phyloP scores from a whole-genome alignment of 73 alveolate genomes.

The Paramecium bursaria region DNA sequence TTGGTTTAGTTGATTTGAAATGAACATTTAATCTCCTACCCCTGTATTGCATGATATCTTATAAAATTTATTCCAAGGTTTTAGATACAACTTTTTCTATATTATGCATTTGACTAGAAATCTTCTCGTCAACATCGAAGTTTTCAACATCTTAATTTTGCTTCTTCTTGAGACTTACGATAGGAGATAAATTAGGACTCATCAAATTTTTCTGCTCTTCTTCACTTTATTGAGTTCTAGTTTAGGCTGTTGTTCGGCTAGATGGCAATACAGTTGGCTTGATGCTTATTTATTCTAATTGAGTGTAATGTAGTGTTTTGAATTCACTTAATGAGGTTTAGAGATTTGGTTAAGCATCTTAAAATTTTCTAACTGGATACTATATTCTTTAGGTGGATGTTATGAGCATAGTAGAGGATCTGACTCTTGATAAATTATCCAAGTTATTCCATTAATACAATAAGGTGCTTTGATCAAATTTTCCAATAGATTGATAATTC shows the following conservation, averaged over 20 bases:
- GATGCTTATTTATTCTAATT: neutral
- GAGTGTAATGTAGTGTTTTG: neutral
- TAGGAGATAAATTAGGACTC: conserved; percentile 52
- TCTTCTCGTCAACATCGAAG: conserved; percentile 28
- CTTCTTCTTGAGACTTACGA: neutral
- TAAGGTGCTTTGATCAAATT: conserved; percentile 13
- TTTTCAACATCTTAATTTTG: conserved; percentile 17
- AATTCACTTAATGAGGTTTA: conserved; percentile 53
- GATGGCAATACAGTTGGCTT: neutral
- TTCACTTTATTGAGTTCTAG: too few relatives aligned
- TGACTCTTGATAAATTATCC: neutral
- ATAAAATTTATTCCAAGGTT: neutral
- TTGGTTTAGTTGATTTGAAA: neutral
- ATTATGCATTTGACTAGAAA: conserved; percentile 26
- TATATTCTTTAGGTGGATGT: conserved; percentile 41
- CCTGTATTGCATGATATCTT: conserved; percentile 25
- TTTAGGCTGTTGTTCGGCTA: too few relatives aligned
- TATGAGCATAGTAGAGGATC: conserved; percentile 5
- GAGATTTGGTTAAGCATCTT: neutral
- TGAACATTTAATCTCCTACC: conserved; percentile 52
- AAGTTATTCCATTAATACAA: neutral
- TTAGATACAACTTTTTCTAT: conserved; percentile 53
- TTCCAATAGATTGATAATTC: conserved; percentile 17
- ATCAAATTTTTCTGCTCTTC: conserved; percentile 5
- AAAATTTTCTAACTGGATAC: neutral